Evolutionary conservation across 768 basidiomycete genomes (phyloP).

Genomic region (Termitomyces sp.): DNA sequence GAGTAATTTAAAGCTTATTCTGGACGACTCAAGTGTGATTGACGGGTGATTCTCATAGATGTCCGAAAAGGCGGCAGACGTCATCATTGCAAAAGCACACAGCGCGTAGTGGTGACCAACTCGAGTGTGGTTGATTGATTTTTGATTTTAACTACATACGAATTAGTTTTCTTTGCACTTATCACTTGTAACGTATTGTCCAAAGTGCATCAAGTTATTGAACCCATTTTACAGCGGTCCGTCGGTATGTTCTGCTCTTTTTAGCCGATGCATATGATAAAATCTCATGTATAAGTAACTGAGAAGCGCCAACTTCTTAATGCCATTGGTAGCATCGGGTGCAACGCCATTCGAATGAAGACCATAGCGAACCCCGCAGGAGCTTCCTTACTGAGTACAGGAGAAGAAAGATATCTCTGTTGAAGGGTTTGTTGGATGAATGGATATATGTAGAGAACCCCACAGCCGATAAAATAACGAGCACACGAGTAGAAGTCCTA

Average conservation of each 20-base stretch:
- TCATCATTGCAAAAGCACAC: slow-evolving; percentile 20
- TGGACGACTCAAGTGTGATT: not conserved
- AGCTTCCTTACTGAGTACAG: slow-evolving; percentile 4
- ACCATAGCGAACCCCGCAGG: slow-evolving; percentile 14
- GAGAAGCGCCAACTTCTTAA: slow-evolving; percentile 15
- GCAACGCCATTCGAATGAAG: slow-evolving; percentile 16
- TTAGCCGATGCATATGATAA: not conserved
- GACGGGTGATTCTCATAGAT: slow-evolving; percentile 14
- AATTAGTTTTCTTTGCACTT: not conserved
- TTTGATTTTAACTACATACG: not conserved
- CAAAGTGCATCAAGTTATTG: too few relatives aligned
- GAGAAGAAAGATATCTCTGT: not conserved
- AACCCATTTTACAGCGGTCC: not conserved
- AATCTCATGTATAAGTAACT: not conserved
- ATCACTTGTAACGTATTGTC: not conserved
- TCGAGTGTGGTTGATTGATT: not conserved
- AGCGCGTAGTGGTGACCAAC: not conserved
- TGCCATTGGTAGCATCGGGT: slow-evolving; percentile 15
- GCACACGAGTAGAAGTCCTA: slow-evolving; percentile 4
- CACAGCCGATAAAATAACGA: not conserved
- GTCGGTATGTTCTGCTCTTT: not conserved
- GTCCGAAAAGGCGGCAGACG: slow-evolving; percentile 29
- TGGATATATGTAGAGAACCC: slow-evolving; percentile 5
- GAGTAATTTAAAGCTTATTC: slow-evolving; percentile 1
- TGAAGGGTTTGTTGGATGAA: not conserved